These are phyloP conservation scores for Allomyces arbusculus DNA, from an alignment of 192 early-diverging fungal species.

Conservation along the genomic window DNA sequence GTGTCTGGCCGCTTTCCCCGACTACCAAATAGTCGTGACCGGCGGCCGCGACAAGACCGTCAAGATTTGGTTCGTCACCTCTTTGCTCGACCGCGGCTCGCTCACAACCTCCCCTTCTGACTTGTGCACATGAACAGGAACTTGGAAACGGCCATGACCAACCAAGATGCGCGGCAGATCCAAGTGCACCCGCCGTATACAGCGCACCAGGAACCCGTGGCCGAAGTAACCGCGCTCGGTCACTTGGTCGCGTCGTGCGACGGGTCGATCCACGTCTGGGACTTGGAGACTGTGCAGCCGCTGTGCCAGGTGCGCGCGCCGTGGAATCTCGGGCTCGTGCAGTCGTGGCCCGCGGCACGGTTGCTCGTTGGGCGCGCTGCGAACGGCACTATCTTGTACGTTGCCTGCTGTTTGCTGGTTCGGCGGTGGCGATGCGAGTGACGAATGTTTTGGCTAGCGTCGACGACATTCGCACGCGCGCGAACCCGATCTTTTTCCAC, in stretches of 20 bases:
- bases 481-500: background rate
- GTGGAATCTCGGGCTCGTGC: background rate
- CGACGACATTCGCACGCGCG: background rate
- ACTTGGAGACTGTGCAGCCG: background rate
- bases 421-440: background rate
- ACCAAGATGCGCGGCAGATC: too few relatives aligned
- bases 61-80: background rate
- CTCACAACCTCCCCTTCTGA: background rate
- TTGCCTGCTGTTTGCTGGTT: background rate
- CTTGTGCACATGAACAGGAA: background rate
- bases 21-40: background rate
- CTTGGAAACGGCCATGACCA: background rate
- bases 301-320: background rate
- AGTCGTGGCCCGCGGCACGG: background rate
- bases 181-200: background rate
- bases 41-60: background rate
- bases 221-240: background rate
- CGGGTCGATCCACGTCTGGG: background rate
- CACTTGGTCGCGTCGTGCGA: background rate
- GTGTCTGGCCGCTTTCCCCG: too few relatives aligned
- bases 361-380: background rate
- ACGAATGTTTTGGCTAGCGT: background rate
- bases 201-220: background rate
- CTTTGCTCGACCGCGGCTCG: background rate
- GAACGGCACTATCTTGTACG: background rate